Evolutionary conservation across 306 rosid species (phyloP), one percentile per base, ranked within the genome.

Genomic region (Quercus glauca): DNA sequence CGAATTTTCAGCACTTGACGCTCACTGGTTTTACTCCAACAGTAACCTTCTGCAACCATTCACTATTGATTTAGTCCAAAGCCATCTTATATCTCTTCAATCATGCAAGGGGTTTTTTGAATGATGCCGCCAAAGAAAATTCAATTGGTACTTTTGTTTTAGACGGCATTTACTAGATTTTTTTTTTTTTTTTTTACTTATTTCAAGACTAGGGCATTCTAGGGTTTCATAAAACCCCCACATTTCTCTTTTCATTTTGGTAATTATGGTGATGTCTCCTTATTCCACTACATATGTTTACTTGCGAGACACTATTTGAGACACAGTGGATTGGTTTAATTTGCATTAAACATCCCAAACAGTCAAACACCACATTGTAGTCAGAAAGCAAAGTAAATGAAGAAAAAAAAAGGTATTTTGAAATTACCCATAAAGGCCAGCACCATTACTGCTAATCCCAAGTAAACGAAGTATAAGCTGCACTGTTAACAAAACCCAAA

Each of bases 11-110:
- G 75, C 49, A 92, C 94, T 53, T 89, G 99, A 55, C 99, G 89
- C 87, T 95, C 99, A 14, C 97, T 93, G 23, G 98, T 95, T 90
- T 92, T 95, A 82, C 99, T 92, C 99, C 99, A 95, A 68, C 99
- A 95, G 58, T 89, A 92, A 3, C 99, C 99, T 81, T 95, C 99
- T 95, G 89, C 87, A 80, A 75, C 70, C 65, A 79, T 55, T 68
- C 6, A 26, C 58, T 57, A 1, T 11, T 35, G 19, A 74, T 53
- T 35, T 41, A 80, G 23, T 21, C 51, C 12, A 35, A 45, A 67
- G 52, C 52, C 52, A 33, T 18, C 72, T 67, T 31, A 23, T 29
- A 6, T 17, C 45, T 64, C 70, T 29, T 11, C 17, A 64, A 64
- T 64, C 10, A 64, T 29, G 25, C 52, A 33, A 64, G 52, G 72